Conservation (phyloP, 2,329 filamentous ascomycete genomes). For the Pseudogymnoascus sp. region DNA sequence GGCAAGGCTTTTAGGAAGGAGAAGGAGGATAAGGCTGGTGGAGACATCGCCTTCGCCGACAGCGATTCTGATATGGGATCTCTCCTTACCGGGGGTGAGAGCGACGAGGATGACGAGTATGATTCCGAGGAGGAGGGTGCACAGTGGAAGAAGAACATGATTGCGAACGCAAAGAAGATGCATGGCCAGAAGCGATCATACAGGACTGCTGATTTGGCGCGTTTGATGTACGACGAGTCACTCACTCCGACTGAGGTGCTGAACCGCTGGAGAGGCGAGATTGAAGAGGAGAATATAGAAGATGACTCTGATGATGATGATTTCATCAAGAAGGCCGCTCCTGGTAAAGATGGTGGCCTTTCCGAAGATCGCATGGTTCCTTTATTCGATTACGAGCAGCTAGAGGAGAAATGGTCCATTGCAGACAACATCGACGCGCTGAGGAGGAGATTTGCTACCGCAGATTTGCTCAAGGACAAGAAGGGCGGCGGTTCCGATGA, state of each 20-base stretch:
- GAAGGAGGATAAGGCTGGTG: constrained; percentile 46
- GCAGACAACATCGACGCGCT: constrained; percentile 69
- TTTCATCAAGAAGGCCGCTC: constrained; percentile 57
- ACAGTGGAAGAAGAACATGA: constrained; percentile 84
- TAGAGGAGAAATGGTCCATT: constrained; percentile 80
- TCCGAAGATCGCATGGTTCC: constrained; percentile 74
- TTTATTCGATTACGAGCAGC: constrained; percentile 66
- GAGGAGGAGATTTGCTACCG: constrained; percentile 65
- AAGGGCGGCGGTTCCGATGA: constrained; percentile 43
- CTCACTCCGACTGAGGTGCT: constrained; percentile 69
- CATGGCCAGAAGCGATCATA: constrained; percentile 65
- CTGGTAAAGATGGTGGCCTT: constrained; percentile 59
- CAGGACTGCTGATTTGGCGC: constrained; percentile 72
- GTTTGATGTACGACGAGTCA: constrained; percentile 79
- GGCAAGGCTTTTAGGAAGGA: constrained; percentile 53
- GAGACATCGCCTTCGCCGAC: constrained; percentile 84
- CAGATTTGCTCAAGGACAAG: constrained; percentile 51
- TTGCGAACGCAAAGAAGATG: constrained; percentile 62
- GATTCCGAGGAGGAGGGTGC: constrained; percentile 65
- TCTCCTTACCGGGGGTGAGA: constrained; percentile 37
- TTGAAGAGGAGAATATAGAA: constrained; percentile 46
- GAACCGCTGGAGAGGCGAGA: constrained; percentile 68
- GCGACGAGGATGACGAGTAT: constrained; percentile 36
- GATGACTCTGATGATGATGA: constrained; percentile 48
- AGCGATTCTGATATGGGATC: constrained; percentile 95